Evolutionary conservation across 768 basidiomycete genomes (phyloP).

Genomic region (Cubamyces lactineus): DNA sequence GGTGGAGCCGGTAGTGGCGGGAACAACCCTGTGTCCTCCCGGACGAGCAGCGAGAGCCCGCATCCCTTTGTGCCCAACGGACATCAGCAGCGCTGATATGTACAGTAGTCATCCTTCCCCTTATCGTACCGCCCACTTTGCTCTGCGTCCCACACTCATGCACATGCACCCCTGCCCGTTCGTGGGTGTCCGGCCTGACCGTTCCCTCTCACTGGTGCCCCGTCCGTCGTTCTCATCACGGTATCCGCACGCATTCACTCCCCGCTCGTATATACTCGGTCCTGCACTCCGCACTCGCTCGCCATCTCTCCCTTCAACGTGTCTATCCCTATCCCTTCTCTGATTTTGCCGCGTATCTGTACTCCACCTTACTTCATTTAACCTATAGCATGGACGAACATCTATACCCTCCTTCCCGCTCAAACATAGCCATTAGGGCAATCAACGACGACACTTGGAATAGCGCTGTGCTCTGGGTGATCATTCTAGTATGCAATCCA

Average conservation of each 20-base stretch:
- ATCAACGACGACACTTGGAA: constrained; percentile 21
- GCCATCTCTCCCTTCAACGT: background rate
- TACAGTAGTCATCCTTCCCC: background rate
- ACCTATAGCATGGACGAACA: constrained; percentile 30
- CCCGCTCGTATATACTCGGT: constrained; percentile 15
- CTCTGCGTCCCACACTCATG: constrained; percentile 17
- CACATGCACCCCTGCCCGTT: background rate
- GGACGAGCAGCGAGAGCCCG: constrained; percentile 35
- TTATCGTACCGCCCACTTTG: constrained; percentile 7
- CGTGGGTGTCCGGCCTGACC: constrained; percentile 5
- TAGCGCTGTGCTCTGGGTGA: constrained; percentile 4
- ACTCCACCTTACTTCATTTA: constrained; percentile 29
- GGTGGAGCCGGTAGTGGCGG: background rate
- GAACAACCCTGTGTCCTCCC: constrained; percentile 17
- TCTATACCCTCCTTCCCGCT: constrained; percentile 29
- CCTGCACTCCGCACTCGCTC: background rate
- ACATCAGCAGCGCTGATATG: constrained; percentile 32
- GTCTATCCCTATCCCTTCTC: constrained; percentile 4
- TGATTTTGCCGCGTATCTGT: constrained; percentile 28
- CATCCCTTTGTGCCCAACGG: constrained; percentile 30
- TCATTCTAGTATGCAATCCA: background rate
- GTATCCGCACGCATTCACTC: constrained; percentile 18
- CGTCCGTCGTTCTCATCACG: constrained; percentile 6
- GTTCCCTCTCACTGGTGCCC: constrained; percentile 6
- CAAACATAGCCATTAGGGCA: constrained; percentile 24